Evolutionary conservation across 176 grass and related monocot genomes (phyloP).

Genomic region (barley (Hordeum vulgare)): DNA sequence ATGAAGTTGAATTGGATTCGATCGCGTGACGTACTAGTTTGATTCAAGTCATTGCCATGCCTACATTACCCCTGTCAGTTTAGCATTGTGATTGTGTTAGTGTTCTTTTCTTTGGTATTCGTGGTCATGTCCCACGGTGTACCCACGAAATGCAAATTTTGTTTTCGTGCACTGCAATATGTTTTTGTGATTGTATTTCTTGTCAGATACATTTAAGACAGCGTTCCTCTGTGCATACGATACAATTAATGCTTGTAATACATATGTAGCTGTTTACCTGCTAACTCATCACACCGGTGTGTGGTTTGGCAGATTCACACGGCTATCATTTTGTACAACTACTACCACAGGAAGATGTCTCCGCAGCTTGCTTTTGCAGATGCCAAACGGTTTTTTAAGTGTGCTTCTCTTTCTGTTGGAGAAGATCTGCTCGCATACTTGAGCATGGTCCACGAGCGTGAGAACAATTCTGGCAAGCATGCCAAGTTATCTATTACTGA

Average conservation of each 20-base stretch:
- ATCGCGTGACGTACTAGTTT: background rate
- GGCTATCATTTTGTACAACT: constrained; percentile 70
- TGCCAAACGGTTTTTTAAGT: constrained; percentile 25
- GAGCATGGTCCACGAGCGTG: constrained; percentile 17
- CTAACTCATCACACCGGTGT: background rate
- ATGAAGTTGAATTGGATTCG: background rate
- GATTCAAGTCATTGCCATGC: background rate
- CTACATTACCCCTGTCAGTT: background rate
- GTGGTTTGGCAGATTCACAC: constrained; percentile 48
- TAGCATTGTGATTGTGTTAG: background rate
- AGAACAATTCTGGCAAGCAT: background rate
- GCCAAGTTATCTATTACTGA: constrained; percentile 31
- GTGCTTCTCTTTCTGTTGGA: constrained; percentile 20
- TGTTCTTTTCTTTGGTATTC: constrained; percentile 1
- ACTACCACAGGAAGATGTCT: constrained; percentile 62
- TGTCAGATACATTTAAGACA: background rate
- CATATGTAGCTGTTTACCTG: background rate
- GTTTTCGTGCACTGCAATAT: background rate
- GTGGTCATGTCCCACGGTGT: background rate
- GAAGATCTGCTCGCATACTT: constrained; percentile 24
- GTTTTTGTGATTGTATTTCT: background rate
- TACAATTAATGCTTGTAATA: background rate
- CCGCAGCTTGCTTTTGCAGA: constrained; percentile 32
- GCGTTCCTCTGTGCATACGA: background rate
- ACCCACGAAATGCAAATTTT: background rate